Percentiles rank a stretch among this genome's conserved stretches.
Evolutionary conservation across 257 asterid species (phyloP).

Genomic region (Nicotiana obtusifolia): DNA sequence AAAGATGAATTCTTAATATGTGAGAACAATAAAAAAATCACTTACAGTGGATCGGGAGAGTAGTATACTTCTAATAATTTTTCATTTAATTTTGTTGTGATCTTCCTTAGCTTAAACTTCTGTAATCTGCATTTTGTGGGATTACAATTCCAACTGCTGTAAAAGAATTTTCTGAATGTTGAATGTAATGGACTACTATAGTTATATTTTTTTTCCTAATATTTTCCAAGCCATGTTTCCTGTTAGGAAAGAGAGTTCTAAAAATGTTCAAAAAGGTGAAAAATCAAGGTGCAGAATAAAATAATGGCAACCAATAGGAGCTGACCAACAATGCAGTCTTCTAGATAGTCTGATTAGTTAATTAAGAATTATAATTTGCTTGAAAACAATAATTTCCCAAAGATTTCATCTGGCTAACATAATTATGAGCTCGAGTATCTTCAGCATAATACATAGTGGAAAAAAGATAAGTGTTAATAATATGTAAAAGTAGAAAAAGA

Average conservation of each 20-base stretch:
- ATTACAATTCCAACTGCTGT: no score
- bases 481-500: not conserved
- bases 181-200: no score
- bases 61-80: no score
- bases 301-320: not conserved
- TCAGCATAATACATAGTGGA: not conserved
- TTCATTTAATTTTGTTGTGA: no score
- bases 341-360: not conserved
- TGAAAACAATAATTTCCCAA: not conserved
- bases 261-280: not conserved
- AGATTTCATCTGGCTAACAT: not conserved
- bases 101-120: no score
- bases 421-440: not conserved
- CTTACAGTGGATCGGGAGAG: no score
- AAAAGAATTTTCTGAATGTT: no score
- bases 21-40: no score
- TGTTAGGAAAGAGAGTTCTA: not conserved
- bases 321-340: not conserved
- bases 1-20: no score
- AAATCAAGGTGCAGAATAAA: not conserved
- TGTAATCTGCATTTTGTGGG: no score
- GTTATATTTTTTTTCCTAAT: no score
- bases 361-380: not conserved
- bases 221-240: no score
- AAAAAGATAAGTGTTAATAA: not conserved